phyloP scores from a whole-genome alignment of 2,329 filamentous ascomycete genomes.

The Zymoseptoria tritici region DNA sequence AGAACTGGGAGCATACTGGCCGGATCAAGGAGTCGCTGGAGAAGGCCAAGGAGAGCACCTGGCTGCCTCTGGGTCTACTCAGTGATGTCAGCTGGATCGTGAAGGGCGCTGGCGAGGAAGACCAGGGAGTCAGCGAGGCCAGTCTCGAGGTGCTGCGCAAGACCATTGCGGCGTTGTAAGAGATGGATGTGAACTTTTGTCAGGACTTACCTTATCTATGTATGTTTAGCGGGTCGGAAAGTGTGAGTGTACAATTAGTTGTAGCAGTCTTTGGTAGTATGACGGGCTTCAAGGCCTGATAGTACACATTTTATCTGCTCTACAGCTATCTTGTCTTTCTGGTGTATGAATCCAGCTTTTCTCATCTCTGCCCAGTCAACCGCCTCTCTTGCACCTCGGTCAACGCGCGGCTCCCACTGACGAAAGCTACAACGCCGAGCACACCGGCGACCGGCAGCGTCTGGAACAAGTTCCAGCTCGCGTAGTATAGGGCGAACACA shows the following conservation, averaged over 20 bases:
- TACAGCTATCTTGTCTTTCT: background rate
- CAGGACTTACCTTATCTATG: background rate
- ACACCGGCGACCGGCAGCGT: conserved; percentile 64
- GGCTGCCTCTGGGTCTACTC: conserved; percentile 75
- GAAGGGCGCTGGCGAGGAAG: conserved; percentile 41
- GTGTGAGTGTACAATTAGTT: background rate
- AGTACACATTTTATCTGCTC: background rate
- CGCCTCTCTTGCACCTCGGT: conserved; percentile 87
- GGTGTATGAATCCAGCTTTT: background rate
- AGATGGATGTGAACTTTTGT: background rate
- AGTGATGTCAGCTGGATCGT: conserved; percentile 80
- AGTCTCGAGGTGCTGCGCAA: conserved; percentile 51
- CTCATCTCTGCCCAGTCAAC: conserved; percentile 60
- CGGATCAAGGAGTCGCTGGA: conserved; percentile 82
- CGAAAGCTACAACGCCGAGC: conserved; percentile 63
- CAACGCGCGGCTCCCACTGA: conserved; percentile 84
- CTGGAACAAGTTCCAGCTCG: conserved; percentile 85
- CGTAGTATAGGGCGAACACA: conserved; percentile 93
- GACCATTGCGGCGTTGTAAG: conserved; percentile 48
- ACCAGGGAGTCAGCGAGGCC: conserved; percentile 39
- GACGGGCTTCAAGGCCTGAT: background rate
- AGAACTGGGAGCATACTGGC: conserved; percentile 91
- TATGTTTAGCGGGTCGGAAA: background rate
- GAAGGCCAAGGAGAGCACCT: conserved; percentile 60
- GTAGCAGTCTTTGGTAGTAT: background rate